Conservation (phyloP, 2,329 filamentous ascomycete species). For the Cadophora sp. region DNA sequence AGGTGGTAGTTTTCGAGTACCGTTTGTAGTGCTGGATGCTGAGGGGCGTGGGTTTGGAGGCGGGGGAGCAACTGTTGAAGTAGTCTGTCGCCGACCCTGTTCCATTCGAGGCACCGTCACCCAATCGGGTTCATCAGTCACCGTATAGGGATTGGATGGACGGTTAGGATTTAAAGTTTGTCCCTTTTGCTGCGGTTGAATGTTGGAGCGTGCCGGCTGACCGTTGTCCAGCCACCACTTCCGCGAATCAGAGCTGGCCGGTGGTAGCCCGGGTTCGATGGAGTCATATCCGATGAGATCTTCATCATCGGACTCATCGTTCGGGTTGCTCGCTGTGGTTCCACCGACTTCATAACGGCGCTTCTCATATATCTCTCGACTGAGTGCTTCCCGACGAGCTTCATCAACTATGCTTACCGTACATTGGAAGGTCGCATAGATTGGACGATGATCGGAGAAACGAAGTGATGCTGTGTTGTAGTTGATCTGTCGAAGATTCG, state of each 20-base stretch:
- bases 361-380: slow-evolving; percentile 74
- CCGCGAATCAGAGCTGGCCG: slow-evolving; percentile 70
- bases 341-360: slow-evolving; percentile 72
- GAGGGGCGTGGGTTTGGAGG: slow-evolving; percentile 30
- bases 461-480: slow-evolving; percentile 83
- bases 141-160: slow-evolving; percentile 81
- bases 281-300: slow-evolving; percentile 83
- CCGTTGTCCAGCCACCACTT: slow-evolving; percentile 76
- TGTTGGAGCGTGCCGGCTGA: slow-evolving; percentile 75
- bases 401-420: slow-evolving; percentile 83
- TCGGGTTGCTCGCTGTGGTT: slow-evolving; percentile 62
- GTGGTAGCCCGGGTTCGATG: slow-evolving; percentile 77
- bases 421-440: slow-evolving; percentile 89
- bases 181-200: slow-evolving; percentile 68
- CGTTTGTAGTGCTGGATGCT: slow-evolving; percentile 28
- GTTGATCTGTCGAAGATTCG: slow-evolving; percentile 79
- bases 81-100: slow-evolving; percentile 21
- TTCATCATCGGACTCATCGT: slow-evolving; percentile 75
- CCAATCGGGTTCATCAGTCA: slow-evolving; percentile 83
- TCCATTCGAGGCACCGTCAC: slow-evolving; percentile 62
- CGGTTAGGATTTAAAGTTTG: slow-evolving; percentile 75
- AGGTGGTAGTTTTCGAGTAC: slow-evolving; percentile 42
- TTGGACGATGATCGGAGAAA: slow-evolving; percentile 96
- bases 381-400: slow-evolving; percentile 72
- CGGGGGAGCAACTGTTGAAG: slow-evolving; percentile 22